A percentile compares a stretch with the other conserved stretches of the same genome.
Evolutionary conservation across 78 protist genomes (phyloP).

Genomic region (Guillardia theta): DNA sequence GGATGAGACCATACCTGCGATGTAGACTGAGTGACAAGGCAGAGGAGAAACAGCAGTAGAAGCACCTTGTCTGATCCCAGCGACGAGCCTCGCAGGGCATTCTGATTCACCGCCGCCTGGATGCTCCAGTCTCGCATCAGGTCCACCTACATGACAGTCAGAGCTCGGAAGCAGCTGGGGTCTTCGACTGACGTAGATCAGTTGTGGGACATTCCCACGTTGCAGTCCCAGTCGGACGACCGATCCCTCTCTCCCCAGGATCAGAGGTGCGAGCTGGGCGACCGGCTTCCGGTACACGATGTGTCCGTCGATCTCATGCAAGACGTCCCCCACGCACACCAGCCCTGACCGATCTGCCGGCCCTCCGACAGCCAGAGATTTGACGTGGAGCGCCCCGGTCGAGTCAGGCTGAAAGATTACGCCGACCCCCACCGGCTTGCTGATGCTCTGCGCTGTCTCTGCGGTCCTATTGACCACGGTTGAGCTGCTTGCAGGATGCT

Average conservation of each 20-base stretch:
- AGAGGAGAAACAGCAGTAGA: too few relatives aligned
- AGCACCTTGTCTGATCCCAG: too few relatives aligned
- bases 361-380: neutral
- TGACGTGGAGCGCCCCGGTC: constrained; percentile 8
- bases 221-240: neutral
- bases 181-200: neutral
- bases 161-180: too few relatives aligned
- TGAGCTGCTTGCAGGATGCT: neutral
- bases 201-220: neutral
- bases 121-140: too few relatives aligned
- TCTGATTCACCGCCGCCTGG: too few relatives aligned
- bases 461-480: neutral
- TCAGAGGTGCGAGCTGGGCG: neutral
- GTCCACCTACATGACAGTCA: too few relatives aligned
- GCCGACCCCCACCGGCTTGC: constrained; percentile 13
- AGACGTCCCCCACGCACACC: constrained; percentile 15
- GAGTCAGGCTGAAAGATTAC: constrained; percentile 26
- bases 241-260: neutral
- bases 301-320: constrained; percentile 19
- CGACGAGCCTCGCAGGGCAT: too few relatives aligned
- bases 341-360: constrained; percentile 10
- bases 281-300: constrained; percentile 28
- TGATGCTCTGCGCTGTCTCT: neutral
- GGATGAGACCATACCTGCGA: too few relatives aligned
- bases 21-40: too few relatives aligned